These are phyloP conservation scores for Rhododendron molle DNA, from an alignment of 148 eudicot species.

Conservation along the genomic window DNA sequence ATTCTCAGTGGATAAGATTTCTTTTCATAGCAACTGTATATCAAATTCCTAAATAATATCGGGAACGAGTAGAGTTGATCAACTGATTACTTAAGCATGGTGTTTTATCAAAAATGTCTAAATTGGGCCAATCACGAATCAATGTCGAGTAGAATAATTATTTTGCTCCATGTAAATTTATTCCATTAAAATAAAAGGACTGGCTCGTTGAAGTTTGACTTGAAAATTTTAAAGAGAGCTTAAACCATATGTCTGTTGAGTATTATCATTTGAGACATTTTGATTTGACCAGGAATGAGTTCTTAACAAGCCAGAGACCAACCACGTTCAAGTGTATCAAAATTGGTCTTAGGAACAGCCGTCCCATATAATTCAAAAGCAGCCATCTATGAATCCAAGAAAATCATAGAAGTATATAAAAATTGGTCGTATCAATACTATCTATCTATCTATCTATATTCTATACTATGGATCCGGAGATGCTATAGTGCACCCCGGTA, in stretches of 20 bases:
- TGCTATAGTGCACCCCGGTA: too few relatives aligned
- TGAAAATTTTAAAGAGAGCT: background rate
- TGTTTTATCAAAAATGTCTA: background rate
- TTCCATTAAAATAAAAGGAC: background rate
- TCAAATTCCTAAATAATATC: background rate
- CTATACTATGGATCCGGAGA: too few relatives aligned
- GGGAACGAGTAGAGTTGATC: background rate
- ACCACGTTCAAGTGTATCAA: background rate
- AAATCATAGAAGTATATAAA: too few relatives aligned
- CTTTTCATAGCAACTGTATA: background rate
- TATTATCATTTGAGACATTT: background rate
- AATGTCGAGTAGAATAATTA: background rate
- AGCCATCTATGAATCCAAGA: background rate
- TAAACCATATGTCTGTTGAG: background rate
- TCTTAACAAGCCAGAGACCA: background rate
- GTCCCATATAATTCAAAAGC: background rate
- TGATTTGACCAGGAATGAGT: background rate
- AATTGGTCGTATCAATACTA: background rate
- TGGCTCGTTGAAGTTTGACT: background rate
- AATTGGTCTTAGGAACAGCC: background rate
- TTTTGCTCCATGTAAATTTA: background rate
- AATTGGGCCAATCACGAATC: background rate
- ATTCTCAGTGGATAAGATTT: background rate
- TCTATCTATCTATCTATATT: too few relatives aligned
- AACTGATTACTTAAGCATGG: background rate